Evolutionary conservation across 306 rosid genomes (phyloP), one percentile per base, ranked within the genome.

Genomic region (Sphenostylis stenocarpa): DNA sequence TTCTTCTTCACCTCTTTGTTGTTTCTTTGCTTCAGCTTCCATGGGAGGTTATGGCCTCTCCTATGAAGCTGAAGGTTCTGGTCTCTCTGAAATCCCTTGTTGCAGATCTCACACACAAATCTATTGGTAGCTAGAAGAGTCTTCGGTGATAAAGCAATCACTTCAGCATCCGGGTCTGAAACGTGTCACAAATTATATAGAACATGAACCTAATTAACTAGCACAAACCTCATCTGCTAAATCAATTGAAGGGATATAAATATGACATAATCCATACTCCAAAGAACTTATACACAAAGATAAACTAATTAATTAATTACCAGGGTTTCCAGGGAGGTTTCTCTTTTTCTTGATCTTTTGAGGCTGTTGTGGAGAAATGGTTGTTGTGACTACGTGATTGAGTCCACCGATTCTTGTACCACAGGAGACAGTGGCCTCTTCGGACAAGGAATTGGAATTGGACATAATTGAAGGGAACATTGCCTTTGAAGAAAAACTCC

Each of bases 91-190:
- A 93, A 93, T 41, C 98, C 98, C 83, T 90, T 93, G 88, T 89
- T 90, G 85, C 98, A 93, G 72, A 93, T 87, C 89, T 93, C 98
- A 71, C 98, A 93, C 78, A 90, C 96, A 76, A 87, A 93, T 75
- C 94, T 89, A 72, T 93, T 93, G 2, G 96, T 93, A 13, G 98
- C 90, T 73, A 93, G n/a, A 38, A 93, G 90, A 14, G 93, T 85
- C 86, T 85, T 91, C 2, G 98, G 98, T 2, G 98, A 93, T 41
- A 93, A 76, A 36, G 96, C 98, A 57, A 93, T 85, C 84, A 93
- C 98, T 81, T 93, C 98, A 26, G 98, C 97, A 83, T 93, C 98
- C 68, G 96, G 96, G 82, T 93, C 96, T 93, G 76, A 68, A 79
- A 45, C 38, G 43, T 38, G 71, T 17, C 28, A 51, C 23, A 66